Base-by-base conservation (phyloP, 352 stramenopile genomes). In the Phytophthora europaea region DNA sequence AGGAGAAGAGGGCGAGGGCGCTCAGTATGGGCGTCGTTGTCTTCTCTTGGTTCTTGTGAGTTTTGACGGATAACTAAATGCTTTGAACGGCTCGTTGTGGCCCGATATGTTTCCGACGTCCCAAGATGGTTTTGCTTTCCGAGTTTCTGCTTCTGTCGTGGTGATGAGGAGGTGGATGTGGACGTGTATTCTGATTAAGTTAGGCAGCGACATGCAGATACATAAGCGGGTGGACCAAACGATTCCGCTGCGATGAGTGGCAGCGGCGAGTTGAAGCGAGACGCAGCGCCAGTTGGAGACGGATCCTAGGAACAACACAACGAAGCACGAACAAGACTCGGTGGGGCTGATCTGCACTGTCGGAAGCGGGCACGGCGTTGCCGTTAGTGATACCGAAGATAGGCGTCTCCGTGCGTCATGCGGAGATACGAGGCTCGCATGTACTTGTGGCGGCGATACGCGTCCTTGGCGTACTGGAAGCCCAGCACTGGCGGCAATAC, bases 401-500 rank as follows among this genome's bases (percentile, higher is more conserved):
- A 78, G 6, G 20, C 63, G 34, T 80, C 71, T 43, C 67, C 48
- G 22, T 79, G 47, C 31, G 53, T 67, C 18, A 75, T 62, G 10
- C 70, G 66, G 52, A 79, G 62, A 70, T 79, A 85, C 20, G 82
- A 84, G 20, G 74, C 61, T 18, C 70, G 75, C 54, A 78, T 69
- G 53, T 85, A 84, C 56, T 76, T 83, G 51, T 79, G 74, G 20
- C 73, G 71, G 16, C 83, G 80, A 23, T 80, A 84, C 34, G 78
- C 74, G 48, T 84, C 75, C 53, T 87, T 90, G 36, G 68, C 73
- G 63, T 85, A 85, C 62, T 92, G 82, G 62, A 82, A 89, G 12
- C 84, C 80, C 22, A 96, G 33, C n/a, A 94, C 64, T 15, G 89
- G 85, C 3, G 89, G 89, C 31, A 93, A 54, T 31, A 94, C 83